Base-by-base conservation (phyloP, 2,329 filamentous ascomycete genomes). In the Claviceps spartinae region DNA sequence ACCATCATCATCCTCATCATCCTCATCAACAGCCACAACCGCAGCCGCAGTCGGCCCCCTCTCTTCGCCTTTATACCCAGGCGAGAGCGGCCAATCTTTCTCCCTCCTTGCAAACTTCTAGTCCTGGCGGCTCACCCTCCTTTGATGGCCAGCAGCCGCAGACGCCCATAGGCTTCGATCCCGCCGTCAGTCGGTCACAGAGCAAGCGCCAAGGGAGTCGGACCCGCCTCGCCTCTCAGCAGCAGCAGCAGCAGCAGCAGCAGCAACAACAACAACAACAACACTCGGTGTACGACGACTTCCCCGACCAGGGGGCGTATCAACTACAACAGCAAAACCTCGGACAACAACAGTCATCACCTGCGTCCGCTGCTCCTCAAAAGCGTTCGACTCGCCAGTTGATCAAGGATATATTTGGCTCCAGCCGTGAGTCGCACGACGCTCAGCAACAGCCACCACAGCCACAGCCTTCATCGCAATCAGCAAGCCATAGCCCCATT, bases 371-470 rank as follows among this genome's bases (percentile, higher is more conserved):
- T 43, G 52, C 62, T 46, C 63, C 65, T 50, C 65, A 77, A 54
- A 75, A 75, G 60, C 72, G 73, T 54, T 76, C 73, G 45, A 72
- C 74, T 44, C 72, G 75, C 57, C 75, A 73, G 59, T 65, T 78
- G 55, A 72, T 80, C 63, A 78, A 73, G 64, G 76, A 72, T 58
- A 74, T 79, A 56, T 71, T 79, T 55, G 69, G 72, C 57, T 69
- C 69, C 47, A 53, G 45, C 41, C 55, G 57, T n/a, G 55, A 51
- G 37, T 51, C 54, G 26, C 54, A 56, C 38, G 55, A 58, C 47
- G 30, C 38, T 18, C 60, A 61, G 53, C 57, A 61, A 22, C 51
- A 53, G 34, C 30, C 1, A 34, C 24, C 24, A 30, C 26, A 30
- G 30, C 30, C 30, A 34, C 51, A 53, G 42, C 42, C 47, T 40